Percentiles rank a stretch among this genome's conserved stretches.
phyloP scores from a whole-genome alignment of 495 filamentous ascomycete species.

The Lasiosphaeria ovina region DNA sequence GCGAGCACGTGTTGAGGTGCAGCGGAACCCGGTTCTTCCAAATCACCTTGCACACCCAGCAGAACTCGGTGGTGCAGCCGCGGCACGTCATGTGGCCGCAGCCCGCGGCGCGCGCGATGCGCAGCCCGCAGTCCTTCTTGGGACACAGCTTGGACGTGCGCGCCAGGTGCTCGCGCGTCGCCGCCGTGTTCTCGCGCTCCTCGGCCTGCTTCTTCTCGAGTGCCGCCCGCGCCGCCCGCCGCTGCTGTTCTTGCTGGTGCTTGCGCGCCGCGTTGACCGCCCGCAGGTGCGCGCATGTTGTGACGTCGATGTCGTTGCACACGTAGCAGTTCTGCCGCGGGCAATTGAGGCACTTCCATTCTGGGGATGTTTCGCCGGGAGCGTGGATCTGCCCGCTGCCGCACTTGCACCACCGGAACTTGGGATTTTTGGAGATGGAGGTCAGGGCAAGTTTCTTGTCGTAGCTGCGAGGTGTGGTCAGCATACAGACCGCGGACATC shows the following conservation, averaged over 20 bases:
- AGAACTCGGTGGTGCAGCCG: background rate
- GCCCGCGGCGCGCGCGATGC: background rate
- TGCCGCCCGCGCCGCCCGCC: background rate
- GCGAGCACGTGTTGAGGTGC: background rate
- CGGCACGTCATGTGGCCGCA: background rate
- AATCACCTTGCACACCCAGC: background rate
- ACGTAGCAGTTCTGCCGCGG: conserved; percentile 1
- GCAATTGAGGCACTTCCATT: background rate
- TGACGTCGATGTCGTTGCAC: background rate
- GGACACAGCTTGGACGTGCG: background rate
- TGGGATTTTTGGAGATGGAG: background rate
- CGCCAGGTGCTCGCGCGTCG: background rate
- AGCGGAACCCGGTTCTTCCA: background rate
- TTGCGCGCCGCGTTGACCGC: background rate
- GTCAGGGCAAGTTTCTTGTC: background rate
- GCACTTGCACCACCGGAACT: background rate
- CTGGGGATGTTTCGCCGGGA: background rate
- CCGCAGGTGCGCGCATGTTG: background rate
- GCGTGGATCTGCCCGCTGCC: background rate
- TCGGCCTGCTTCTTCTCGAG: background rate
- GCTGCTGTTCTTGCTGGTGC: background rate
- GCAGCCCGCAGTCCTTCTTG: background rate
- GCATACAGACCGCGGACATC: background rate
- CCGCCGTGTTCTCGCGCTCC: background rate
- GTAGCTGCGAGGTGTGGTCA: background rate